Conservation (phyloP, 257 asterid species). For the Pogostemon cablin region DNA sequence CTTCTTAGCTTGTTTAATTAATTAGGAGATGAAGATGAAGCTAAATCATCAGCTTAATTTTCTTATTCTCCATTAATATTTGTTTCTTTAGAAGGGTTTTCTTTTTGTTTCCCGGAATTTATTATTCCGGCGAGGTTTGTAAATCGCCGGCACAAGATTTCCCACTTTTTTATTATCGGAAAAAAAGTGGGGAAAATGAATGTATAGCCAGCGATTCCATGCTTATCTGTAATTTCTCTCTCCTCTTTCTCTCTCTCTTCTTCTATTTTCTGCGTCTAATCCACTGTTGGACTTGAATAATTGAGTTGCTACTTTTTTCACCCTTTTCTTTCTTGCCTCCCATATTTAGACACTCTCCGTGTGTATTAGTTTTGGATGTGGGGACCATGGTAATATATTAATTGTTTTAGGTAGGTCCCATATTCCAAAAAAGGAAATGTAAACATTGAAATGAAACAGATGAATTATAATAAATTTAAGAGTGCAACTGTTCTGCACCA, state of each 20-base stretch:
- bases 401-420: too few species aligned
- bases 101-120: slow-evolving; percentile 32
- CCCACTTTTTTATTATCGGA: slow-evolving; percentile 41
- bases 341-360: too few species aligned
- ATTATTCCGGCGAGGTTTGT: slow-evolving; percentile 53
- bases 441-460: too few species aligned
- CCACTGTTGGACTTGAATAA: slow-evolving; percentile 44
- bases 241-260: slow-evolving; percentile 13
- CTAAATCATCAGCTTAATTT: too few species aligned
- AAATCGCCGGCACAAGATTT: slow-evolving; percentile 73
- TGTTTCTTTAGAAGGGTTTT: slow-evolving; percentile 7
- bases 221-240: slow-evolving; percentile 24
- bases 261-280: slow-evolving; percentile 32
- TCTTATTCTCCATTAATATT: not conserved
- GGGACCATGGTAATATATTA: too few species aligned
- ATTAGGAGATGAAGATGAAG: not conserved
- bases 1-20: slow-evolving; percentile 63
- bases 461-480: too few species aligned
- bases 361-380: too few species aligned
- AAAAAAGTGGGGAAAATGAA: slow-evolving; percentile 68
- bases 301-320: slow-evolving; percentile 31
- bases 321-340: slow-evolving; percentile 4
- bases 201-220: slow-evolving; percentile 54
- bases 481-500: too few species aligned
- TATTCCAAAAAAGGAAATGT: too few species aligned